Evolutionary conservation across 75 land plant species (phyloP).

Genomic region (Chamaecyparis obtusa): DNA sequence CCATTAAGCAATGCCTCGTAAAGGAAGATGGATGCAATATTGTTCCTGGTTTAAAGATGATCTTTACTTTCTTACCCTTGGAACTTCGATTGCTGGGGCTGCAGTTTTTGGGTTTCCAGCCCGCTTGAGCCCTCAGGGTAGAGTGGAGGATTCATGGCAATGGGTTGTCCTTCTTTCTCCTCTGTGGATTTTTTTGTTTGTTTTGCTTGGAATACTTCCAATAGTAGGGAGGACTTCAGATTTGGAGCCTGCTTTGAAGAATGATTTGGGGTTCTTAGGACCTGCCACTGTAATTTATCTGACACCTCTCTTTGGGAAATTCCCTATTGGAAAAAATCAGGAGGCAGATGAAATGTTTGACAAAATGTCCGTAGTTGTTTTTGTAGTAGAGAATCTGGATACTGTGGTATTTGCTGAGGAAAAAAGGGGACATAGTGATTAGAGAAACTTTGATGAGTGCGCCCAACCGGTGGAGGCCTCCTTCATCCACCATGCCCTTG

Average conservation of each 20-base stretch:
- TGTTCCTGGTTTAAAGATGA: constrained; percentile 26
- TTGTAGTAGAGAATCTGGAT: background rate
- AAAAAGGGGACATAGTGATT: too few species aligned
- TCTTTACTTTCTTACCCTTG: constrained; percentile 24
- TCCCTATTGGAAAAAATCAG: constrained; percentile 6
- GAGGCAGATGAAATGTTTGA: background rate
- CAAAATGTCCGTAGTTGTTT: background rate
- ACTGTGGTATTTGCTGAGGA: too few species aligned
- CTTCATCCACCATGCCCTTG: background rate
- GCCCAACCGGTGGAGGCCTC: background rate
- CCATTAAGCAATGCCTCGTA: constrained; percentile 15
- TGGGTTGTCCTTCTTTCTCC: constrained; percentile 22
- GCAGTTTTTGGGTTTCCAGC: constrained; percentile 29
- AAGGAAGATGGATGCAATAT: constrained; percentile 21
- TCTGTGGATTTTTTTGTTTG: constrained; percentile 27
- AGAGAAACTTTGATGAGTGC: background rate
- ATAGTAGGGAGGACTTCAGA: constrained; percentile 25
- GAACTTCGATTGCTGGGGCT: constrained; percentile 23
- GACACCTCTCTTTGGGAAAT: constrained; percentile 20
- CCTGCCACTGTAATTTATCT: constrained; percentile 22
- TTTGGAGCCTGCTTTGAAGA: constrained; percentile 20
- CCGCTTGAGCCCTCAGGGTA: constrained; percentile 16
- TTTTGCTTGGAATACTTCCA: constrained; percentile 21
- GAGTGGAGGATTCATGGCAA: constrained; percentile 23
- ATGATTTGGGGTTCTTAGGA: constrained; percentile 14